Evolutionary conservation across 768 basidiomycete species (phyloP), one percentile per base, ranked within the genome.

Genomic region (Leccinum ochraceum): DNA sequence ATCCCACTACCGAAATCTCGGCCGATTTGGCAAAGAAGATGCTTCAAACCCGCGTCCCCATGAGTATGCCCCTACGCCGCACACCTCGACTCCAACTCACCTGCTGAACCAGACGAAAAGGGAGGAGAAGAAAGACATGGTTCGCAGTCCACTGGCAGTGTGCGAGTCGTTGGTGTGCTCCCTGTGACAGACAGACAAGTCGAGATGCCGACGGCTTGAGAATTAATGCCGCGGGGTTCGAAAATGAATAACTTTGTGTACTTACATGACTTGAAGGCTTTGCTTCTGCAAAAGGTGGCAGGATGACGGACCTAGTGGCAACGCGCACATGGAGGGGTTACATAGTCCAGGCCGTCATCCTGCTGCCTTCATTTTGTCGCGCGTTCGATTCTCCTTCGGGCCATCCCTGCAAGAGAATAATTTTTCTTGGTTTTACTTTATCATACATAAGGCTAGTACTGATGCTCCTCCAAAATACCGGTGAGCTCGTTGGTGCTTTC

Each of bases 1-100:
- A 78, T 49, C 94, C 94, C 54, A 96, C 92, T n/a, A 96, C 88
- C 9, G 92, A 88, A 63, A 95, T 87, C 74, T 95, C 94, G 34
- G 92, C 89, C 20, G 88, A 80, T 70, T 90, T 95, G 34, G 91
- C 83, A 77, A 94, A 94, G 81, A 96, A 94, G 49, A 95, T 76
- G 52, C 89, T 90, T 63, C 16, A 58, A 24, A 14, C 62, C 63
- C 46, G 53, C 34, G 26, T 50, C 5, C 1, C 34, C 28, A 5
- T 58, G 1, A 57, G 57, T 17, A 44, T 14, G 32, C 13, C 6
- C 26, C 7, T 9, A 13, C 10, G 16, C 22, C n/a, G 4, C 30
- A 20, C 28, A 3, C 9, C n/a, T 44, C 9, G 1, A 48, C 16
- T 36, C 0, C 16, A 0, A 51, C 78, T 64, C 56, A 80, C 81